phyloP scores from a whole-genome alignment of 2,329 filamentous ascomycete species.

The Colletotrichum higginsianum region DNA sequence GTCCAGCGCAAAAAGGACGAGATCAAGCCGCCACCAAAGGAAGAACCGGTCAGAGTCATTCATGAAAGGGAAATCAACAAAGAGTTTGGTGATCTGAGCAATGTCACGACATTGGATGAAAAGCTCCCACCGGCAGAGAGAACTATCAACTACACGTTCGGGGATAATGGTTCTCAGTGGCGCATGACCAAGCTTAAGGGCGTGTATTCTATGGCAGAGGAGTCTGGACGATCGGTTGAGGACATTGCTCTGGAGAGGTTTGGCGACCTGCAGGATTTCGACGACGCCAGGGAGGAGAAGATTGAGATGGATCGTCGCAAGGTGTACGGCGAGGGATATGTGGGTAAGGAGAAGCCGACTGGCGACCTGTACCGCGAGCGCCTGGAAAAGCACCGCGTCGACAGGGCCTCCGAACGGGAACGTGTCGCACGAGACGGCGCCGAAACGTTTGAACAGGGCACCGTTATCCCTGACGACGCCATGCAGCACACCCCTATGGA shows the following conservation, averaged over 20 bases:
- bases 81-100: slow-evolving; percentile 70
- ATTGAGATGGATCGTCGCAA: slow-evolving; percentile 88
- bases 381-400: slow-evolving; percentile 69
- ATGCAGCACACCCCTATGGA: slow-evolving; percentile 73
- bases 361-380: slow-evolving; percentile 89
- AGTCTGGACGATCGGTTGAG: slow-evolving; percentile 80
- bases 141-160: slow-evolving; percentile 83
- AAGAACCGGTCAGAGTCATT: slow-evolving; percentile 78
- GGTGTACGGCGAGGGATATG: slow-evolving; percentile 87
- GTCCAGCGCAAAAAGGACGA: slow-evolving; percentile 73
- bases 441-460: slow-evolving; percentile 64
- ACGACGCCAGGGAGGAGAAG: slow-evolving; percentile 93
- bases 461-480: slow-evolving; percentile 69
- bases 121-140: slow-evolving; percentile 62
- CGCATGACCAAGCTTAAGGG: slow-evolving; percentile 95
- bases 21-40: slow-evolving; percentile 65
- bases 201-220: slow-evolving; percentile 85
- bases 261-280: slow-evolving; percentile 86
- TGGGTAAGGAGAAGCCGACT: slow-evolving; percentile 87
- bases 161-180: slow-evolving; percentile 92
- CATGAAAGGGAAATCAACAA: slow-evolving; percentile 87
- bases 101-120: slow-evolving; percentile 68
- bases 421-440: slow-evolving; percentile 27
- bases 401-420: slow-evolving; percentile 41
- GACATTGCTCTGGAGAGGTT: slow-evolving; percentile 88